phyloP scores from a whole-genome alignment of 805 yeast species.

The Suhomyces emberorum region DNA sequence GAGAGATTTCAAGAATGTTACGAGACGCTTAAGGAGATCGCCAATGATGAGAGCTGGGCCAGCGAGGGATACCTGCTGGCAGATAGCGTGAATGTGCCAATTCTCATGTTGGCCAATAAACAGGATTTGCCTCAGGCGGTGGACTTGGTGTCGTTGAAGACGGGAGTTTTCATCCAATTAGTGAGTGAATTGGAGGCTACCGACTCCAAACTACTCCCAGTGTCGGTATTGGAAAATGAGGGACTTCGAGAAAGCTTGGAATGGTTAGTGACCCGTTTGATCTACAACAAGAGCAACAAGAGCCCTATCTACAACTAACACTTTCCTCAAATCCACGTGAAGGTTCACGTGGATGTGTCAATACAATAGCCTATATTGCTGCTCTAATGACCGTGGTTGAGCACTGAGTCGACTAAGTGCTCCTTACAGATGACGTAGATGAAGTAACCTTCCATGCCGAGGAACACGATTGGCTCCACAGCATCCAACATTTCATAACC shows the following conservation, averaged over 20 bases:
- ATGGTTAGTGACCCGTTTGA: constrained; percentile 76
- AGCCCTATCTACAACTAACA: constrained; percentile 51
- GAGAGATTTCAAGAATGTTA: constrained; percentile 80
- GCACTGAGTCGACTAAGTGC: too few relatives aligned
- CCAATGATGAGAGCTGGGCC: constrained; percentile 45
- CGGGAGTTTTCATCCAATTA: constrained; percentile 76
- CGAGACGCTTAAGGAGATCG: constrained; percentile 51
- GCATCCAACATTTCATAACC: too few relatives aligned
- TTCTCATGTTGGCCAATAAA: constrained; percentile 92
- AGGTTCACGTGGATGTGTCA: too few relatives aligned
- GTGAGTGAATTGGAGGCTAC: constrained; percentile 84
- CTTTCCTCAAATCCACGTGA: too few relatives aligned
- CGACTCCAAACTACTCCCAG: constrained; percentile 85
- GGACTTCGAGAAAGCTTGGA: constrained; percentile 86
- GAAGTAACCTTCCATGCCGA: too few relatives aligned
- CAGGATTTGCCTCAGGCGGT: constrained; percentile 65
- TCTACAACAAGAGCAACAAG: constrained; percentile 59
- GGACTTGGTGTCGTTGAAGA: constrained; percentile 59
- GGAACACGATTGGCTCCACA: too few relatives aligned
- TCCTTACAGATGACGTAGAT: too few relatives aligned
- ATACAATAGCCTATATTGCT: too few relatives aligned
- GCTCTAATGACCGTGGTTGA: too few relatives aligned
- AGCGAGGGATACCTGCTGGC: constrained; percentile 11
- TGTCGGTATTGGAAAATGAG: constrained; percentile 78
- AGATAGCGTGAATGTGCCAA: constrained; percentile 64